These are phyloP conservation scores for Phyllosticta citribraziliensis DNA, from an alignment of 2,329 filamentous ascomycete genomes.

Conservation along the genomic window DNA sequence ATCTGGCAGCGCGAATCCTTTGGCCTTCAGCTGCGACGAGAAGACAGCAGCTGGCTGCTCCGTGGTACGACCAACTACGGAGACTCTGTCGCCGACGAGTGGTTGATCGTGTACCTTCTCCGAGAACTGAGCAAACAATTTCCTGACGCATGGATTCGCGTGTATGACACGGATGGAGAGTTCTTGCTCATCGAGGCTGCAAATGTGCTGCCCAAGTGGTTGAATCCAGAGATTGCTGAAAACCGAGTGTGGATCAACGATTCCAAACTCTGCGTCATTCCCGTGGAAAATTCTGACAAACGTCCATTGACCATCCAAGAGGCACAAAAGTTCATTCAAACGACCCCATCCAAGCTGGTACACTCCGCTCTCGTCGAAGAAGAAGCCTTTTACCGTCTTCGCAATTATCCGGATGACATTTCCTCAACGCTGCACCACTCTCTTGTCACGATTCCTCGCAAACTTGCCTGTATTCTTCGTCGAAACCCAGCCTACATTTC, in stretches of 20 bases:
- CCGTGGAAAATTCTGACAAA: slow-evolving; percentile 31
- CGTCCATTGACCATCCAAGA: slow-evolving; percentile 49
- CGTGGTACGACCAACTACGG: slow-evolving; percentile 77
- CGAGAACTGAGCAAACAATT: slow-evolving; percentile 68
- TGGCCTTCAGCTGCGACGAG: slow-evolving; percentile 50
- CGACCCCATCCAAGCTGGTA: slow-evolving; percentile 46
- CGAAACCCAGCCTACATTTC: slow-evolving; percentile 66
- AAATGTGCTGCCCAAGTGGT: slow-evolving; percentile 75
- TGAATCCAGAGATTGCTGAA: slow-evolving; percentile 81
- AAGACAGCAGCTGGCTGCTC: slow-evolving; percentile 54
- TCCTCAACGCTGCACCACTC: slow-evolving; percentile 66
- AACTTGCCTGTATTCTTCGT: slow-evolving; percentile 70
- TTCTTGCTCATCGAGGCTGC: slow-evolving; percentile 93
- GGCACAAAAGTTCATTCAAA: slow-evolving; percentile 50
- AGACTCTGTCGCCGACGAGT: slow-evolving; percentile 94
- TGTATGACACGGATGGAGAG: slow-evolving; percentile 84
- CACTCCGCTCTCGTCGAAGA: slow-evolving; percentile 63
- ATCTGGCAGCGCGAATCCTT: slow-evolving; percentile 92
- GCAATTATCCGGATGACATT: slow-evolving; percentile 43
- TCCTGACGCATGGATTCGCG: slow-evolving; percentile 66
- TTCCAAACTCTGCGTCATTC: slow-evolving; percentile 66
- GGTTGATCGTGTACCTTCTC: slow-evolving; percentile 86
- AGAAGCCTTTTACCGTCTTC: slow-evolving; percentile 11
- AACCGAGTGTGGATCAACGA: slow-evolving; percentile 80
- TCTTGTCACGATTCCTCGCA: slow-evolving; percentile 65